These are phyloP conservation scores for Murraya paniculata DNA, from an alignment of 345 rosid species.

Conservation along the genomic window DNA sequence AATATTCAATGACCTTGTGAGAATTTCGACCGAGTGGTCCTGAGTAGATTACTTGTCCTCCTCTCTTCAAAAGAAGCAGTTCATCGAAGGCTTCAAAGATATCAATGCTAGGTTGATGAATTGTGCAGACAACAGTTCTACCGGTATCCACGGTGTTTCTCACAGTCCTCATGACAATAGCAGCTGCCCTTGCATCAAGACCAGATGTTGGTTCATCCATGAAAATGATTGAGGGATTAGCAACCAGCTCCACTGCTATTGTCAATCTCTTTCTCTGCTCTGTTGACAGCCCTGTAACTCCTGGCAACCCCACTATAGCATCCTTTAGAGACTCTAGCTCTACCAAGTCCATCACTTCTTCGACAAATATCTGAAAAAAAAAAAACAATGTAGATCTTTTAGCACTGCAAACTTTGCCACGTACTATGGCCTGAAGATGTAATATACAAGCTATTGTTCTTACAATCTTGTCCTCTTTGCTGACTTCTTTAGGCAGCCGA, in stretches of 20 bases:
- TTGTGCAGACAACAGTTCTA: slow-evolving; percentile 82
- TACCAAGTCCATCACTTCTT: slow-evolving; percentile 65
- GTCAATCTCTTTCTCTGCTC: slow-evolving; percentile 86
- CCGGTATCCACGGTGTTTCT: slow-evolving; percentile 93
- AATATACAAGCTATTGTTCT: background rate
- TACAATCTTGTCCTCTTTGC: slow-evolving; percentile 76
- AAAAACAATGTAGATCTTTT: background rate
- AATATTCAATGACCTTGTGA: slow-evolving; percentile 65
- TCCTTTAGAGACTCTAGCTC: slow-evolving; percentile 60
- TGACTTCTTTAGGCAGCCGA: slow-evolving; percentile 71
- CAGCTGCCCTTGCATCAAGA: slow-evolving; percentile 86
- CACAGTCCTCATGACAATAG: slow-evolving; percentile 89
- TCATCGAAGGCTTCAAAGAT: slow-evolving; percentile 92
- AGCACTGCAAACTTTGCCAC: background rate
- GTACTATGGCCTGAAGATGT: background rate
- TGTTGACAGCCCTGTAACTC: slow-evolving; percentile 73
- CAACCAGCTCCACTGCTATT: slow-evolving; percentile 77
- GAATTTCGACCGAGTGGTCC: slow-evolving; percentile 75
- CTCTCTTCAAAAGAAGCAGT: slow-evolving; percentile 77
- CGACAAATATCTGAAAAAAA: slow-evolving; percentile 51
- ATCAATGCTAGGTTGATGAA: slow-evolving; percentile 86
- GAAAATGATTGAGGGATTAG: slow-evolving; percentile 86
- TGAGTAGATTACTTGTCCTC: slow-evolving; percentile 73
- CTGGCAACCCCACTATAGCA: slow-evolving; percentile 65
- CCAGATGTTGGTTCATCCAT: slow-evolving; percentile 97